Evolutionary conservation across 177 flowering plant species (phyloP).

Genomic region (Tripterygium wilfordii): DNA sequence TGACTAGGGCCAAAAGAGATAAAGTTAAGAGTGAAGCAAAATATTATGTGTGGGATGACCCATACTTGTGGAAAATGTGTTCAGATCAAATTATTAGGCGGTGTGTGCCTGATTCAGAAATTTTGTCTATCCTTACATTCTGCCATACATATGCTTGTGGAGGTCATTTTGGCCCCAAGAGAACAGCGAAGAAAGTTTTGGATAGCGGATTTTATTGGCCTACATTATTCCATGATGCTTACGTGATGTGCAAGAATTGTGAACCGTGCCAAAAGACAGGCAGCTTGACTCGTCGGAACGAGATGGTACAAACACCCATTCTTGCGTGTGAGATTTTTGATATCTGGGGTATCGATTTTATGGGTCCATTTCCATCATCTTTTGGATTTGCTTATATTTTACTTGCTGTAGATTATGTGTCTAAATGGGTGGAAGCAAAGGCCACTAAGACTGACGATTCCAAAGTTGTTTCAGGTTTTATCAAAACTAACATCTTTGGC

Average conservation of each 20-base stretch:
- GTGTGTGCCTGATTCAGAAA: constrained; percentile 7
- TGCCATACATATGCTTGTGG: constrained; percentile 10
- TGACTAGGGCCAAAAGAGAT: background rate
- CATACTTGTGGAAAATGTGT: constrained; percentile 3
- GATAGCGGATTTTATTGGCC: constrained; percentile 13
- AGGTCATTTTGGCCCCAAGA: no score
- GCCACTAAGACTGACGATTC: background rate
- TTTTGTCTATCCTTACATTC: background rate
- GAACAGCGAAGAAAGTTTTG: background rate
- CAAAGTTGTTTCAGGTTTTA: background rate
- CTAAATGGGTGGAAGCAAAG: no score
- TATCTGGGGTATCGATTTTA: no score
- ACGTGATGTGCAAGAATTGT: background rate
- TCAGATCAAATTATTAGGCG: constrained; percentile 4
- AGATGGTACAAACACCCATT: background rate
- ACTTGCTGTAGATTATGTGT: no score
- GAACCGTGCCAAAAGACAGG: constrained; percentile 3
- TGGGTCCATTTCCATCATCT: background rate
- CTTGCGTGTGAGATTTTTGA: no score
- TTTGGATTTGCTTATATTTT: background rate
- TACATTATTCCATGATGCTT: constrained; percentile 6
- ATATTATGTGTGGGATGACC: constrained; percentile 5
- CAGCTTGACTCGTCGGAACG: background rate
- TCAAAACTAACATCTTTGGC: constrained; percentile 2
- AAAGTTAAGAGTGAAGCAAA: background rate